Conservation (phyloP, 1,139 yeast genomes). For the Candida neerlandica region DNA sequence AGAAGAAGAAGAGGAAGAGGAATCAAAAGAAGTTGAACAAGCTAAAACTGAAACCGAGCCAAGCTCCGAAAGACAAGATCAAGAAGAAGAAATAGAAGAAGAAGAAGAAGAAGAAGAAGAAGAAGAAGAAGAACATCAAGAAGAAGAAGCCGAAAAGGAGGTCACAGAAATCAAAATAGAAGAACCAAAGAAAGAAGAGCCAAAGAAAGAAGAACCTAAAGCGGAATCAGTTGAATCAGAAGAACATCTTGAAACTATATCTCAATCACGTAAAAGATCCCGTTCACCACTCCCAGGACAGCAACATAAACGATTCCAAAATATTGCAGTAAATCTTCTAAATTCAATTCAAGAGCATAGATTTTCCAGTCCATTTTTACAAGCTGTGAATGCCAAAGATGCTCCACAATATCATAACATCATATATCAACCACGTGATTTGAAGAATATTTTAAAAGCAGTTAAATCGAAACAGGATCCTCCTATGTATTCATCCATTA, state of each 20-base stretch:
- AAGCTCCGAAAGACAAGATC: not conserved
- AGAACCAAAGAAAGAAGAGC: slow-evolving; percentile 2
- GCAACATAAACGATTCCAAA: slow-evolving; percentile 53
- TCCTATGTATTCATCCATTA: slow-evolving; percentile 53
- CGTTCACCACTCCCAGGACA: slow-evolving; percentile 28
- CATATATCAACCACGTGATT: slow-evolving; percentile 66
- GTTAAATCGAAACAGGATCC: slow-evolving; percentile 50
- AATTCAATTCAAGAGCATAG: slow-evolving; percentile 70
- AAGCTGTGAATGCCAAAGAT: slow-evolving; percentile 66
- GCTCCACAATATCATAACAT: slow-evolving; percentile 71
- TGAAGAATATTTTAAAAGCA: slow-evolving; percentile 60
- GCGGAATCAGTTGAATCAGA: not conserved
- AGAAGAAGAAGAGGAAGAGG: slow-evolving; percentile 10
- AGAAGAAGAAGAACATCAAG: too few species aligned
- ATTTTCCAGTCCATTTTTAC: slow-evolving; percentile 72
- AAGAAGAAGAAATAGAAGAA: slow-evolving; percentile 3
- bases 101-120: slow-evolving; percentile 2
- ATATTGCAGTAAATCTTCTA: slow-evolving; percentile 59
- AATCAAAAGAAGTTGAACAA: slow-evolving; percentile 8
- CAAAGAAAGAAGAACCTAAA: slow-evolving; percentile 1
- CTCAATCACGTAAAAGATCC: slow-evolving; percentile 21
- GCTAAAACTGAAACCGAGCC: too few species aligned
- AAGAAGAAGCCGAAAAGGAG: not conserved
- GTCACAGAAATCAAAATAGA: not conserved
- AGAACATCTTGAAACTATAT: slow-evolving; percentile 3